These are phyloP conservation scores for Metroxylon sagu DNA, from an alignment of 176 grass and related monocot species.

Conservation along the genomic window DNA sequence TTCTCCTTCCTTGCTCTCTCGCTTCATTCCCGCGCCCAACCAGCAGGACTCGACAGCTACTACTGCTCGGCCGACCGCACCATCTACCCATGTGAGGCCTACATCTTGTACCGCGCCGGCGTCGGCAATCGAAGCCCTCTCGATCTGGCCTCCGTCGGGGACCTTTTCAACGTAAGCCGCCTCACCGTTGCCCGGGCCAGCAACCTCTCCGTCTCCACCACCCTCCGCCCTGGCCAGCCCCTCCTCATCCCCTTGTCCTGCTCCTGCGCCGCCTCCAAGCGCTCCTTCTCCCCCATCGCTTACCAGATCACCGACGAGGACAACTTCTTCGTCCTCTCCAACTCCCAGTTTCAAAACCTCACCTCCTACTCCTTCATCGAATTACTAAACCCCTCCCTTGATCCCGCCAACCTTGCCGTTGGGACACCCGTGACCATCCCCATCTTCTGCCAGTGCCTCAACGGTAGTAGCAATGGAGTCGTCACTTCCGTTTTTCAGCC, in stretches of 20 bases:
- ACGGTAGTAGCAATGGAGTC: slow-evolving; percentile 17
- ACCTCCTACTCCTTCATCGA: slow-evolving; percentile 68
- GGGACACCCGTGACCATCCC: slow-evolving; percentile 49
- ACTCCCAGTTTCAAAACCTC: slow-evolving; percentile 62
- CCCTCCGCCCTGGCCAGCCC: slow-evolving; percentile 32
- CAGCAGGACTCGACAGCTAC: too few relatives aligned
- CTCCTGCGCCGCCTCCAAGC: slow-evolving; percentile 35
- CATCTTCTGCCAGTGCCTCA: slow-evolving; percentile 86
- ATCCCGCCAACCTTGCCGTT: slow-evolving; percentile 36
- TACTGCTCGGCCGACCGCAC: too few relatives aligned
- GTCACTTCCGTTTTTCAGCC: slow-evolving; percentile 80
- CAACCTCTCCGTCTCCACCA: slow-evolving; percentile 55
- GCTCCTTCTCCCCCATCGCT: slow-evolving; percentile 38
- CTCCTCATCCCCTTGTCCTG: slow-evolving; percentile 71
- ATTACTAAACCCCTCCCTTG: slow-evolving; percentile 61
- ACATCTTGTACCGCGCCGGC: slow-evolving; percentile 63
- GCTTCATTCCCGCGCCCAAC: too few relatives aligned
- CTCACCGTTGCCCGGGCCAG: slow-evolving; percentile 66
- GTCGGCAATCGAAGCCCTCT: too few relatives aligned
- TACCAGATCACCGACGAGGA: slow-evolving; percentile 59
- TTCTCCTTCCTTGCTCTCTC: too few relatives aligned
- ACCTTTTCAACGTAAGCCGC: slow-evolving; percentile 63
- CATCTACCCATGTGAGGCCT: slow-evolving; percentile 7
- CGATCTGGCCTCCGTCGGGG: slow-evolving; percentile 47
- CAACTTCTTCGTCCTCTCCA: slow-evolving; percentile 65